These are phyloP conservation scores for Stagonosporopsis rhizophila DNA, from an alignment of 2,329 filamentous ascomycete species.

Conservation along the genomic window DNA sequence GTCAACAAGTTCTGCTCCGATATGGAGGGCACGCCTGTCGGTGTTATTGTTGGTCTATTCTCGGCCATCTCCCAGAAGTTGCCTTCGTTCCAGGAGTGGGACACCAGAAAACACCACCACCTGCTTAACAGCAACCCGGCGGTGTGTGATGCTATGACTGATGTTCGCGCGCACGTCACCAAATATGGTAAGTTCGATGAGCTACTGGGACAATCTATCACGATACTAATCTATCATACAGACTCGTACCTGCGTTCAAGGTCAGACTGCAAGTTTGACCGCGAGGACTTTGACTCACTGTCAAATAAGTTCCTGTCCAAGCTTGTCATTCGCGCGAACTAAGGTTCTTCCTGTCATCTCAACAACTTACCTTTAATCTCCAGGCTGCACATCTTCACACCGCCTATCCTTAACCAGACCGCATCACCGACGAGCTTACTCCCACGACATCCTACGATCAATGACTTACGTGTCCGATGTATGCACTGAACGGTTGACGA, in stretches of 20 bases:
- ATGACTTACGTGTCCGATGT: constrained; percentile 43
- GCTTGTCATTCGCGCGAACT: constrained; percentile 94
- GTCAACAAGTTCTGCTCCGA: constrained; percentile 95
- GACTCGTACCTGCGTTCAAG: constrained; percentile 86
- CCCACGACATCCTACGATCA: constrained; percentile 39
- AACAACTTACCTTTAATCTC: constrained; percentile 23
- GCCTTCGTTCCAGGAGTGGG: constrained; percentile 91
- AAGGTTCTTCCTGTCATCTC: constrained; percentile 30
- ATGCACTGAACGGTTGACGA: constrained; percentile 47
- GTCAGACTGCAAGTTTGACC: constrained; percentile 82
- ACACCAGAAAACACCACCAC: constrained; percentile 88
- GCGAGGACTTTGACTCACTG: constrained; percentile 90
- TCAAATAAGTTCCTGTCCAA: constrained; percentile 98
- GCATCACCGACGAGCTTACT: constrained; percentile 40
- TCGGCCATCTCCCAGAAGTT: constrained; percentile 98
- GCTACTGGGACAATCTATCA: constrained; percentile 8
- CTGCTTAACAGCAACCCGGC: constrained; percentile 88
- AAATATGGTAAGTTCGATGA: constrained; percentile 79
- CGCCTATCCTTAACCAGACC: constrained; percentile 26
- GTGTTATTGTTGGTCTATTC: constrained; percentile 95
- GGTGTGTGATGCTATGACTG: constrained; percentile 94
- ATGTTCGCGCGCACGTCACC: constrained; percentile 89
- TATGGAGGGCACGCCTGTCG: constrained; percentile 95
- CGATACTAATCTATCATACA: constrained; percentile 59
- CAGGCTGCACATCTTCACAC: constrained; percentile 28